A percentile compares a stretch with the other conserved stretches of the same genome.
Conservation (phyloP, 352 stramenopile genomes). For the Pythium phragmitis region DNA sequence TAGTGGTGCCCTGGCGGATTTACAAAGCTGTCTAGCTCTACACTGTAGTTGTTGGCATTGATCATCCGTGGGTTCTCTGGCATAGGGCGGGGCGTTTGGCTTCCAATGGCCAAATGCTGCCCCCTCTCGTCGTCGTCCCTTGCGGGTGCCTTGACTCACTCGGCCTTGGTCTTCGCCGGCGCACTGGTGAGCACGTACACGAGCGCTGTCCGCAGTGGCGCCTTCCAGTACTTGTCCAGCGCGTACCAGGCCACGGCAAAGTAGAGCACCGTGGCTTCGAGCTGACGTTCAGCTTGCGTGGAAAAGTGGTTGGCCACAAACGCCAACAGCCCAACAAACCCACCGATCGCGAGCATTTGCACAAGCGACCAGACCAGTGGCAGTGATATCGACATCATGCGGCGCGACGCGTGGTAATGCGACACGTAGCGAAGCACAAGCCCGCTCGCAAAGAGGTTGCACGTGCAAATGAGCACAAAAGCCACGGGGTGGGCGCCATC, state of each 20-base stretch:
- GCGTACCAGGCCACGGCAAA: constrained; percentile 68
- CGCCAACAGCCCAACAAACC: constrained; percentile 48
- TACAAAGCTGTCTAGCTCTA: no score
- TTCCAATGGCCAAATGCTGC: no score
- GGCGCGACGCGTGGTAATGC: constrained; percentile 43
- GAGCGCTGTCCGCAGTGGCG: constrained; percentile 39
- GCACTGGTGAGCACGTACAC: constrained; percentile 13
- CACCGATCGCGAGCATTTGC: constrained; percentile 42
- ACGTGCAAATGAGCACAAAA: constrained; percentile 63
- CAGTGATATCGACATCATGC: constrained; percentile 38
- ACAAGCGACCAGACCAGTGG: constrained; percentile 41
- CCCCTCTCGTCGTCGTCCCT: no score
- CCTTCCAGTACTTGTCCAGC: constrained; percentile 74
- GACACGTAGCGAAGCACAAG: constrained; percentile 53
- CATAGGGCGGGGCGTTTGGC: no score
- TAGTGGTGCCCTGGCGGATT: no score
- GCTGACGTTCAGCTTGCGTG: constrained; percentile 41
- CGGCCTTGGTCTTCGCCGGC: background rate
- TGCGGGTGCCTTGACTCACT: no score
- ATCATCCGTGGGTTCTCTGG: no score
- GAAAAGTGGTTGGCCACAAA: constrained; percentile 61
- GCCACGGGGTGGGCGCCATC: constrained; percentile 46
- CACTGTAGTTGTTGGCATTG: no score
- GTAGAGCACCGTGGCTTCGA: constrained; percentile 57
- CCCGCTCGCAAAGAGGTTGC: constrained; percentile 72